Evolutionary conservation across 306 rosid genomes (phyloP), one percentile per base, ranked within the genome.

Genomic region (Sphenostylis stenocarpa): DNA sequence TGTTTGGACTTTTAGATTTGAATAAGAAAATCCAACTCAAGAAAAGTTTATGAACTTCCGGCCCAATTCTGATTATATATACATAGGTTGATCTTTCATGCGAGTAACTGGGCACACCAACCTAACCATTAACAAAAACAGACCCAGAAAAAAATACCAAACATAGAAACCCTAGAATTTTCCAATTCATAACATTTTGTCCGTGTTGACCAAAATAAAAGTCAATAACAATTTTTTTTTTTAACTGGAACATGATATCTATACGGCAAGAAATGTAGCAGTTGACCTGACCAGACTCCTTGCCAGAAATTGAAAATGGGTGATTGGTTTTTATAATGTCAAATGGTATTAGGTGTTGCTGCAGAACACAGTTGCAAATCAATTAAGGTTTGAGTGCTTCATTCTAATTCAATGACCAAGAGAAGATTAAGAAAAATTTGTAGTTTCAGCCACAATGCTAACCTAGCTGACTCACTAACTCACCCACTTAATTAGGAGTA

Each of bases 271-370:
- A 43, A 70, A 66, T 45, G 64, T 11, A 58, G 34, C 19, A 71
- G 53, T 76, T 80, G 80, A 80, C 77, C 76, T 3, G 33, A 68
- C 33, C 14, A 63, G 28, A 39, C 1, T 23, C 61, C 34, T 13
- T 4, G 12, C 29, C 63, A 76, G 19, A 68, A 72, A 17, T 58
- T 51, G 48, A 72, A 75, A 14, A 33, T 15, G 28, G 53, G 39
- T 68, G 19, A 33, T 39, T 9, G 72, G 28, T 81, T 26, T 67
- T 43, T 67, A 44, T 11, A 78, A 81, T 63, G 81, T 81, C 81
- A 81, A 85, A 78, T 57, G 85, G 36, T 53, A 77, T 88, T 88
- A 82, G 90, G 91, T 78, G 84, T 71, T 73, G 8, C 36, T 72
- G 96, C 93, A 86, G 83, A 79, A 76, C 21, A 63, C 74, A 62